Percentiles rank a stretch among this genome's conserved stretches.
Conservation (phyloP, 805 yeast species). For the Pichia manshurica region DNA sequence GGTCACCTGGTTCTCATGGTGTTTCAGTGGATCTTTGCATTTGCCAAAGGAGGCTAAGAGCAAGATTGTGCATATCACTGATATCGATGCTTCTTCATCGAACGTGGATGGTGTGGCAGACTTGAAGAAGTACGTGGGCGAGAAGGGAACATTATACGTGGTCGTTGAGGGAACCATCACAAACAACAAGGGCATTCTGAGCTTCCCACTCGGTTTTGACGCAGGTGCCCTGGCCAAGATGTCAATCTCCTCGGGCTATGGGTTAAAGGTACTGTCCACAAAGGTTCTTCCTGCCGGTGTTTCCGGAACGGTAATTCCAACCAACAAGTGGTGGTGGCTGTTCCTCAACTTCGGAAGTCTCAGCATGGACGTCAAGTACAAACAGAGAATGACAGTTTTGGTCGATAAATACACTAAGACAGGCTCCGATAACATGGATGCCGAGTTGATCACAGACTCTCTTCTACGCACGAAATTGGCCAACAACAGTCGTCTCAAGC, state of each 20-base stretch:
- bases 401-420: slow-evolving; percentile 2
- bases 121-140: slow-evolving; percentile 2
- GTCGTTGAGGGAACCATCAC: slow-evolving; percentile 83
- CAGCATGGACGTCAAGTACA: slow-evolving; percentile 17
- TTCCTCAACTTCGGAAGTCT: slow-evolving; percentile 13
- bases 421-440: background rate
- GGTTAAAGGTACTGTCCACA: slow-evolving; percentile 32
- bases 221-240: slow-evolving; percentile 11
- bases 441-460: slow-evolving; percentile 6
- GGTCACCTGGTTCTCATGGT: slow-evolving; percentile 11
- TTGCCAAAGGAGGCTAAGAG: background rate
- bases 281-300: slow-evolving; percentile 34
- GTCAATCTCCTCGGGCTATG: slow-evolving; percentile 2
- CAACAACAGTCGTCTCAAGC: slow-evolving; percentile 44
- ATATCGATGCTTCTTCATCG: slow-evolving; percentile 10
- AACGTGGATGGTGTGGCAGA: slow-evolving; percentile 8
- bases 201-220: slow-evolving; percentile 37
- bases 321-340: slow-evolving; percentile 9
- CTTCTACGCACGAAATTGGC: slow-evolving; percentile 28
- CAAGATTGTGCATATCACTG: slow-evolving; percentile 3
- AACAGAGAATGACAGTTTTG: slow-evolving; percentile 21
- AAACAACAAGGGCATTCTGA: slow-evolving; percentile 71
- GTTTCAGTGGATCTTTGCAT: slow-evolving; percentile 12
- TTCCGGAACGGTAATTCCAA: slow-evolving; percentile 32
- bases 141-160: slow-evolving; percentile 39